These are phyloP conservation scores for Coemansia nantahalensis DNA, from an alignment of 192 early-diverging fungal genomes.

Conservation along the genomic window DNA sequence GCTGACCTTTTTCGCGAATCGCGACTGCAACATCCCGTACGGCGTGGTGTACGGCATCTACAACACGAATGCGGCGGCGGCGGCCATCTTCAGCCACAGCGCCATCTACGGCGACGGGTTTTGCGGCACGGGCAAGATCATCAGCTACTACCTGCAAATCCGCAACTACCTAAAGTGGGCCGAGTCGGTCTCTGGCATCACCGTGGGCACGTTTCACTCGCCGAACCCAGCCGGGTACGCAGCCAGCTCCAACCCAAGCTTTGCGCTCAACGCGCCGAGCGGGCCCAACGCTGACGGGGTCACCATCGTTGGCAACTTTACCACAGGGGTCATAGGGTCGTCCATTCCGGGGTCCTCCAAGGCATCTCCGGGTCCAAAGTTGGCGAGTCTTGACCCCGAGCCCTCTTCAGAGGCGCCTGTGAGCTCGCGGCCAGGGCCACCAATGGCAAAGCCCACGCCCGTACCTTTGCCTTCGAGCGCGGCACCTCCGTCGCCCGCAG, in stretches of 20 bases:
- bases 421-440: not conserved
- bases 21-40: conserved; percentile 12
- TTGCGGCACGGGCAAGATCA: conserved; percentile 9
- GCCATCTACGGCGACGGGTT: conserved; percentile 10
- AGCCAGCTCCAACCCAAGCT: not conserved
- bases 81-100: conserved; percentile 24
- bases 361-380: too few relatives aligned
- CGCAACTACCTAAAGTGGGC: conserved; percentile 34
- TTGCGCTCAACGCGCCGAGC: conserved; percentile 2
- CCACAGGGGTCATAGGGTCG: too few relatives aligned
- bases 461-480: too few relatives aligned
- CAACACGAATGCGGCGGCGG: conserved; percentile 1
- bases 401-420: too few relatives aligned
- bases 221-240: conserved; percentile 2
- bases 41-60: conserved; percentile 11
- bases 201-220: conserved; percentile 2
- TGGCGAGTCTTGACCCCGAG: too few relatives aligned
- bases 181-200: not conserved
- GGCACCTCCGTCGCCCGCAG: not conserved
- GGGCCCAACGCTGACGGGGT: not conserved
- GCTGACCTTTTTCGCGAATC: not conserved
- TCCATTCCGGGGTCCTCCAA: not conserved
- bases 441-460: too few relatives aligned
- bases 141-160: conserved; percentile 26
- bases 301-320: conserved; percentile 3